Base-by-base conservation (phyloP, 75 land plant species). In the Sequoiadendron giganteum region DNA sequence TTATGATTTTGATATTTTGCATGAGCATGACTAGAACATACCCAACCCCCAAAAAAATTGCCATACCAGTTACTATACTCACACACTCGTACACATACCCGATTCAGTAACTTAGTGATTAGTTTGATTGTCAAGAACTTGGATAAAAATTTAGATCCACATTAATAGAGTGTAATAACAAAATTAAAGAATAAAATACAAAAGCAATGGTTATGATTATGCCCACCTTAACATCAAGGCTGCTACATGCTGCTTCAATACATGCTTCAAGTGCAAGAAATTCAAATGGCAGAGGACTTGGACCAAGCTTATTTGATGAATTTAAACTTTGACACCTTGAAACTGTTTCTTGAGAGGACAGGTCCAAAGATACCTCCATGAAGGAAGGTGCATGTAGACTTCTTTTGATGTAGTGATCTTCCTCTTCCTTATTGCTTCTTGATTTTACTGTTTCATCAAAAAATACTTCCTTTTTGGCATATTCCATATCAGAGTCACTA, bases 261-360 rank as follows among this genome's bases (percentile, higher is more conserved):
- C 97, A 95, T 3, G 93, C 95, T 87, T 97, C 99, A 85, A 97
- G 82, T 18, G 97, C 99, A 78, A 94, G 91, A 89, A 97, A 97
- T 86, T 97, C 99, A 88, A 97, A 97, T 21, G 99, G 99, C 80
- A 95, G 91, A 86, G 89, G 90, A 87, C 89, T 94, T 13, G 88
- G 88, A 42, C 94, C 97, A 72, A 86, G 89, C 54, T 45, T 86
- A 54, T 86, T 91, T 40, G 75, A 80, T n/a, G 68, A 47, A 39
- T 34, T 86, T 52, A 86, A 68, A 48, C 49, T 21, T 40, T 85
- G 82, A 40, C 47, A 28, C 82, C 47, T 40, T 79, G 47, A 25
- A 18, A n/a, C 45, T 40, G 21, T 43, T 42, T n/a, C 82, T 79
- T 42, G 82, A 79, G 45, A 78, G 21, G 82, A 79, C 82, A 79